Conservation (phyloP, 495 filamentous ascomycete genomes). For the Bryoglossum gracile region DNA sequence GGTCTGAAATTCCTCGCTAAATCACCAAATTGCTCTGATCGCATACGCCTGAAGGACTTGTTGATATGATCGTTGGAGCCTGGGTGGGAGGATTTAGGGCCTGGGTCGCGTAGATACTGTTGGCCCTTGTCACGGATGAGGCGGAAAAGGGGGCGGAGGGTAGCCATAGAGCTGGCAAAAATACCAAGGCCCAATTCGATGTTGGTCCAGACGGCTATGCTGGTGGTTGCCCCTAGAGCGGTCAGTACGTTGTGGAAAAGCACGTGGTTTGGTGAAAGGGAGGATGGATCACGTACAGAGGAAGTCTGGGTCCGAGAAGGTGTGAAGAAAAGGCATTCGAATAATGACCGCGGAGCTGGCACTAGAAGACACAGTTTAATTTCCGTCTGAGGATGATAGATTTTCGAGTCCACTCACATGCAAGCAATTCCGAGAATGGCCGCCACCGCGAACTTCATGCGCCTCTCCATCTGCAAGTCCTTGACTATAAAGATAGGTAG, state of each 20-base stretch:
- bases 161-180: neutral
- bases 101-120: neutral
- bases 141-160: neutral
- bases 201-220: neutral
- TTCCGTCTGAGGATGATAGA: neutral
- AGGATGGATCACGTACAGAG: neutral
- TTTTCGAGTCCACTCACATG: neutral
- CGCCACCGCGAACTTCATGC: neutral
- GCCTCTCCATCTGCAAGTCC: conserved; percentile 2
- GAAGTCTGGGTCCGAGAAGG: neutral
- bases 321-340: conserved; percentile 1
- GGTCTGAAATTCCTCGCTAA: neutral
- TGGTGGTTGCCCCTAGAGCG: neutral
- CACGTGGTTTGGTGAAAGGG: neutral
- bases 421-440: conserved; percentile 1
- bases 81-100: neutral
- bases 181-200: conserved; percentile 3
- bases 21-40: neutral
- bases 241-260: neutral
- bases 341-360: conserved; percentile 1
- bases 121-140: neutral
- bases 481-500: neutral
- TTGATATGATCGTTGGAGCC: neutral
- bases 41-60: neutral
- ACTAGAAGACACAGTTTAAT: neutral